Evolutionary conservation across 2,329 filamentous ascomycete genomes (phyloP), one percentile per base, ranked within the genome.

Genomic region (Ceratocystis colombiana): DNA sequence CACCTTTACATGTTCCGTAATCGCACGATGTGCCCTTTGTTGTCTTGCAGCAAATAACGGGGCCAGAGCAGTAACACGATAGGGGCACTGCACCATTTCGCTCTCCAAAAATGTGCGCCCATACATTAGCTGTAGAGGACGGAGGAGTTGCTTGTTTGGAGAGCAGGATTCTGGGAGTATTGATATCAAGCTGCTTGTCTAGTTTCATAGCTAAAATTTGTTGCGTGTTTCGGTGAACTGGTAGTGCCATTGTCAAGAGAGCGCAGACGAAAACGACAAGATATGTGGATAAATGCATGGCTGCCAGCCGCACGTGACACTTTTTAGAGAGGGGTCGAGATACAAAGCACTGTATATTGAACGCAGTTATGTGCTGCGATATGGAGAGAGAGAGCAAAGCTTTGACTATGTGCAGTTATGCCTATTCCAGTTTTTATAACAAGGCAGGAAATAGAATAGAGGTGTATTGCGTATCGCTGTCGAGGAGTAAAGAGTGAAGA

Each of bases 1-100:
- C 20, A 53, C 17, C n/a, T 41, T 61, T 53, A 30, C 65, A 67
- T 10, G 57, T 50, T 30, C 65, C 65, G 20, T 67, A 67, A 12
- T 53, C 62, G 57, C 65, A 67, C 20, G 44, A 37, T 50, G 37
- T 46, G 17, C 65, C 61, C 61, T 67, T 67, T 8, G 65, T 67
- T 20, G 65, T 67, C 17, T 67, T 62, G 62, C 65, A 67, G 55
- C 65, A 67, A 57, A 67, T 67, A 41, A 64, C 65, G 17, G 25
- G 28, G 7, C 53, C 62, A n/a, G 41, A 46, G 37, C 65, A 67
- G 45, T 48, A 45, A 22, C 65, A 67, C 10, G 50, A 61, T 20
- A 67, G 44, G 5, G 65, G 65, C 3, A 67, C 50, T 17, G 65
- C 65, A n/a, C 65, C 65, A 50, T 67, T 53, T 37, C 50, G 53